Base-by-base conservation (phyloP, 2,329 filamentous ascomycete genomes). In the Colletotrichum liriopes region DNA sequence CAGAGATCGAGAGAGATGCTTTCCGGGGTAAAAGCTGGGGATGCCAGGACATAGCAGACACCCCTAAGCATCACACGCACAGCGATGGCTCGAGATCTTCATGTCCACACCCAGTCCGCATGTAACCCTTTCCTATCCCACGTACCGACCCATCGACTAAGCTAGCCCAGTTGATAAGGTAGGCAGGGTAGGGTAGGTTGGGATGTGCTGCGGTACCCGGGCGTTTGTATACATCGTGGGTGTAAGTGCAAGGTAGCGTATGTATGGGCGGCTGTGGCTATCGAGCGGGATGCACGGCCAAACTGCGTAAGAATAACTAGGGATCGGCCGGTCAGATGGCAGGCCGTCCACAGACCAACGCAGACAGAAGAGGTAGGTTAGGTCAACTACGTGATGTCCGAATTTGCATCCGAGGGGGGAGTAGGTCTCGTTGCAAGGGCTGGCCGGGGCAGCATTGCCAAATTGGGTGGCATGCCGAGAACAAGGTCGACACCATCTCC, bases 401-500 rank as follows among this genome's bases (percentile, higher is more conserved):
- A 59, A 62, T 47, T 41, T 58, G 61, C 51, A 55, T 45, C 18
- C 45, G 39, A 23, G 61, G 41, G 23, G 43, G 23, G 56, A 26
- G 23, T 5, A 64, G 39, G 60, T 55, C 54, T 52, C 68, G 51
- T 74, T 61, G 63, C 71, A 70, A 65, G 71, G 67, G 59, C 55
- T 61, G 51, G n/a, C 62, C 72, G 67, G 73, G 45, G 71, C 52
- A 65, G 63, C 64, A 54, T 67, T 74, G 60, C 73, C 73, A 61
- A 43, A 74, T 74, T 67, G 37, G 67, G 73, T 62, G 45, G 60
- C 59, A 65, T 64, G 61, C 73, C 73, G 73, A 72, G 65, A 68
- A 71, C 41, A 67, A 64, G 56, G 60, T 74, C 51, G 67, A 74
- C 73, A 74, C 73, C 73, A 72, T 72, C 71, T 74, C 47, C 35